Conservation (phyloP, 306 rosid genomes). For the Trichosanthes truncata region DNA sequence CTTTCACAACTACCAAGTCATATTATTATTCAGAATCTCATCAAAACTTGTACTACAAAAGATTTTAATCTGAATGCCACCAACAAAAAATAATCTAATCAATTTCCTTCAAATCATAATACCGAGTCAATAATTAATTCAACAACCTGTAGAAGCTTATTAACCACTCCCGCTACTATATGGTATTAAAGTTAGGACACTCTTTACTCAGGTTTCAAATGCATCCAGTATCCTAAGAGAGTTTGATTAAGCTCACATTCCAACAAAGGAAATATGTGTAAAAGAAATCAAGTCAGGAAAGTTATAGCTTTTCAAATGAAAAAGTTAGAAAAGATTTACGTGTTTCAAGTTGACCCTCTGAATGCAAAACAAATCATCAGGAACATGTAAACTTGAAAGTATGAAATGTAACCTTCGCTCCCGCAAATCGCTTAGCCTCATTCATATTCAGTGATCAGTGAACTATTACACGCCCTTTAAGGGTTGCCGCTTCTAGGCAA, state of each 20-base stretch:
- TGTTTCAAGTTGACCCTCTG: background rate
- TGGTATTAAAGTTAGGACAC: background rate
- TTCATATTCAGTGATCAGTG: background rate
- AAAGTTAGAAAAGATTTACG: background rate
- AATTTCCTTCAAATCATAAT: background rate
- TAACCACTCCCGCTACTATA: background rate
- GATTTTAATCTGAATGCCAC: background rate
- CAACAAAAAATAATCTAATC: background rate
- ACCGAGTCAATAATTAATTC: background rate
- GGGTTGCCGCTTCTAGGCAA: background rate
- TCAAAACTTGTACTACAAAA: background rate
- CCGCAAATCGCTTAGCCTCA: background rate
- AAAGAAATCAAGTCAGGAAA: background rate
- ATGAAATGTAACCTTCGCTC: conserved; percentile 1
- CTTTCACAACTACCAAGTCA: background rate
- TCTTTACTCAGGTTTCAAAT: background rate
- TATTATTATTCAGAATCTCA: background rate
- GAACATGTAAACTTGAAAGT: background rate
- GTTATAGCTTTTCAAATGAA: background rate
- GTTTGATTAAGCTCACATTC: background rate
- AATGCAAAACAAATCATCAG: background rate
- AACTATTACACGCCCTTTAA: background rate
- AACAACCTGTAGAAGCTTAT: background rate
- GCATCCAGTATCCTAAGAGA: background rate
- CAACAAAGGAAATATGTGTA: background rate